A percentile compares a stretch with the other conserved stretches of the same genome.
Evolutionary conservation across 2,329 filamentous ascomycete genomes (phyloP).

Genomic region (Claviceps humidiphila): DNA sequence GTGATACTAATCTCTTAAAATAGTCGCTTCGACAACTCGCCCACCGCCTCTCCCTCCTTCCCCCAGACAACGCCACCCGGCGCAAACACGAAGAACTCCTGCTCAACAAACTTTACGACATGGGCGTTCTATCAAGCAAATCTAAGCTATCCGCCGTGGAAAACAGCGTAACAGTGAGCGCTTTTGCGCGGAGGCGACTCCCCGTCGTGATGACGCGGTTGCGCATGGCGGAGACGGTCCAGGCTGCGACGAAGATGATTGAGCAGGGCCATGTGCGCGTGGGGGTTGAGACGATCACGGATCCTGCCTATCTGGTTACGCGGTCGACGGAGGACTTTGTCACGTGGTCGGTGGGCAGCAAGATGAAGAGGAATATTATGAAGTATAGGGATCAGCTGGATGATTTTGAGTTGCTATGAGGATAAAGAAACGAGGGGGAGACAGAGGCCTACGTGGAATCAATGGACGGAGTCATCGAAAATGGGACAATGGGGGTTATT

Average conservation of each 20-base stretch:
- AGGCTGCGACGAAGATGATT: slow-evolving; percentile 73
- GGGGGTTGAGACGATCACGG: slow-evolving; percentile 79
- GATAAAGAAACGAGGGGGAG: neutral
- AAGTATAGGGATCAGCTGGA: slow-evolving; percentile 90
- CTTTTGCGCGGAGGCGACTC: slow-evolving; percentile 71
- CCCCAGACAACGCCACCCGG: slow-evolving; percentile 63
- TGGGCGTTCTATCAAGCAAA: slow-evolving; percentile 68
- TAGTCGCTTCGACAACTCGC: slow-evolving; percentile 79
- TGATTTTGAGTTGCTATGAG: slow-evolving; percentile 77
- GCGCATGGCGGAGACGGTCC: slow-evolving; percentile 83
- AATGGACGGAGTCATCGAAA: neutral
- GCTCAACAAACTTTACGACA: slow-evolving; percentile 83
- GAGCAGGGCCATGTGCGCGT: slow-evolving; percentile 91
- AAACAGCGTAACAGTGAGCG: slow-evolving; percentile 75
- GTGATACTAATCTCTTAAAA: neutral
- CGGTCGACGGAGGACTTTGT: slow-evolving; percentile 90
- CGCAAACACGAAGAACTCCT: slow-evolving; percentile 76
- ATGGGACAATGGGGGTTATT: neutral
- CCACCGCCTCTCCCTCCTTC: slow-evolving; percentile 73
- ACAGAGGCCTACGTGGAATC: neutral
- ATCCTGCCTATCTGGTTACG: slow-evolving; percentile 80
- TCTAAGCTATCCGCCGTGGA: slow-evolving; percentile 78
- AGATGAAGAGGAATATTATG: slow-evolving; percentile 94
- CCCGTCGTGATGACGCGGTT: slow-evolving; percentile 84
- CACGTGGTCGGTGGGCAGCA: slow-evolving; percentile 89